These are phyloP conservation scores for Tothia fuscella DNA, from an alignment of 2,329 filamentous ascomycete genomes.

Conservation along the genomic window DNA sequence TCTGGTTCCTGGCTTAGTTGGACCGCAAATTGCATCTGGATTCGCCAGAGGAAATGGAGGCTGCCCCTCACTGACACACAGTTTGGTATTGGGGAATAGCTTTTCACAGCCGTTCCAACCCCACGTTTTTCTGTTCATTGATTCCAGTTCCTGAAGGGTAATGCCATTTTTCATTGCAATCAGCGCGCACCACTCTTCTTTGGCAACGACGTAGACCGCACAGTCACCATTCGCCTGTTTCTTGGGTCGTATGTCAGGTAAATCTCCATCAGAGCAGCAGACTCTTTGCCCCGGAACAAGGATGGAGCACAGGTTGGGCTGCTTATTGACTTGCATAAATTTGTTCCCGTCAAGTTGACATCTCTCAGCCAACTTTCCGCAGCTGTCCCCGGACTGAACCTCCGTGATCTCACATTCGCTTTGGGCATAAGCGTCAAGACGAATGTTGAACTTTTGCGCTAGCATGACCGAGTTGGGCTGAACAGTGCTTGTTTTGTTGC, in stretches of 20 bases:
- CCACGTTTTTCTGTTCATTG: constrained; percentile 33
- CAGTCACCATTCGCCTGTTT: constrained; percentile 27
- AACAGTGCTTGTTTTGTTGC: background rate
- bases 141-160: constrained; percentile 26
- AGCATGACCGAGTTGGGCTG: background rate
- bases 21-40: constrained; percentile 12
- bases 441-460: background rate
- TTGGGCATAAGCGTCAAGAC: no score
- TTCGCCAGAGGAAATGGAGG: constrained; percentile 29
- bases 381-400: constrained; percentile 10
- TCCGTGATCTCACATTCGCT: background rate
- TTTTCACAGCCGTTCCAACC: constrained; percentile 29
- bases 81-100: constrained; percentile 20
- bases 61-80: constrained; percentile 31
- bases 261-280: constrained; percentile 26
- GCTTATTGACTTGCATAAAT: constrained; percentile 25
- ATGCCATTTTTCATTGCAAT: constrained; percentile 25
- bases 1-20: constrained; percentile 24
- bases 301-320: constrained; percentile 17
- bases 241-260: constrained; percentile 25
- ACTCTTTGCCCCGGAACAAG: constrained; percentile 24
- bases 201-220: constrained; percentile 22
- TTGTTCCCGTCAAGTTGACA: background rate
- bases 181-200: constrained; percentile 24
- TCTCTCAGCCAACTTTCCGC: background rate